Evolutionary conservation across 225 moss, liverwort and hornwort species (phyloP).

Genomic region (Polytrichum formosum): DNA sequence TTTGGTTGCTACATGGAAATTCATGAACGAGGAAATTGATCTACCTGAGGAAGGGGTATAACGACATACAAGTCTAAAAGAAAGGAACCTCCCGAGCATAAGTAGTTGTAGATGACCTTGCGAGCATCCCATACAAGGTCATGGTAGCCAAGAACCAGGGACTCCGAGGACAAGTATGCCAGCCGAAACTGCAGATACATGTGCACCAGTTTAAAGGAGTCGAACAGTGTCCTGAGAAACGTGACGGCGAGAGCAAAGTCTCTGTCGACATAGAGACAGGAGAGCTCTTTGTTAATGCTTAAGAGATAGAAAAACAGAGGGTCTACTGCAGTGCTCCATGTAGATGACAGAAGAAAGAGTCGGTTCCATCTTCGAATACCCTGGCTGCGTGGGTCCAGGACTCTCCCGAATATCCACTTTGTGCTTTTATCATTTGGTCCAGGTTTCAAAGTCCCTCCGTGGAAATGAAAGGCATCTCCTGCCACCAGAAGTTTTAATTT

Average conservation of each 20-base stretch:
- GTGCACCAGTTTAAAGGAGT: conserved; percentile 35
- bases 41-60: conserved; percentile 58
- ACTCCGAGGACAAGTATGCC: conserved; percentile 48
- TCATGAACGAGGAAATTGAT: neutral
- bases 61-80: conserved; percentile 48
- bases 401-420: conserved; percentile 54
- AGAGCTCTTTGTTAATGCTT: conserved; percentile 32
- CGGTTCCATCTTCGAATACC: conserved; percentile 42
- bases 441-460: neutral
- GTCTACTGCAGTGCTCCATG: conserved; percentile 33
- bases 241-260: conserved; percentile 33
- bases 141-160: conserved; percentile 41
- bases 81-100: conserved; percentile 24
- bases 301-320: conserved; percentile 50
- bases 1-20: neutral
- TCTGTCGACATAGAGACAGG: conserved; percentile 43
- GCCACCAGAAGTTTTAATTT: neutral
- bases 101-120: conserved; percentile 37
- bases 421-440: neutral
- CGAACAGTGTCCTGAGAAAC: conserved; percentile 22
- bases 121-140: conserved; percentile 52
- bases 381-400: conserved; percentile 45
- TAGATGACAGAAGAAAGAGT: conserved; percentile 33
- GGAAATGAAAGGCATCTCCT: conserved; percentile 3
- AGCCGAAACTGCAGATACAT: conserved; percentile 49